Evolutionary conservation across 306 rosid species (phyloP), one percentile per base, ranked within the genome.

Genomic region (Potentilla sterilis): DNA sequence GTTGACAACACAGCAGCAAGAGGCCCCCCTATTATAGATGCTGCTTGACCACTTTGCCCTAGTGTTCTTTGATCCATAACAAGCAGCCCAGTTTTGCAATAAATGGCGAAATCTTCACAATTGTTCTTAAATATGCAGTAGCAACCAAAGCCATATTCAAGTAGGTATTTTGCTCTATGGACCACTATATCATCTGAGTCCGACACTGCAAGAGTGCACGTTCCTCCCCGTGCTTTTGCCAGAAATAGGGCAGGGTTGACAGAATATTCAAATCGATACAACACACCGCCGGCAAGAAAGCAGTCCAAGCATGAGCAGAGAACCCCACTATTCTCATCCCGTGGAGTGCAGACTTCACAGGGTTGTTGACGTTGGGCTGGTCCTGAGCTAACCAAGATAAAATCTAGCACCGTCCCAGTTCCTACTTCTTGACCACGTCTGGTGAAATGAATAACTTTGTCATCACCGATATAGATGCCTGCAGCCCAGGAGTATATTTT

Each of bases 341-440:
- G 62, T 21, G 86, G 82, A 13, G 81, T 40, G 74, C 98, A 95
- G 54, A 74, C 77, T 37, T 91, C 76, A 69, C 98, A 95, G 15
- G 66, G 85, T 54, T 52, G 75, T 18, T 12, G 83, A 37, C 87
- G 22, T 72, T 80, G 85, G 64, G 88, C 77, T 1, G 96, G 98
- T 77, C 86, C 93, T 6, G 97, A 95, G 81, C 98, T 95, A 66
- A 84, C 6, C 64, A 95, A 87, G 77, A 95, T 83, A 65, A 77
- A n/a, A 86, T 95, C 98, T 10, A 92, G 81, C 77, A 85, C 83
- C 1, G 98, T 90, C 35, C 98, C 98, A 3, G 97, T 92, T 73
- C 97, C 97, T 11, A 95, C 96, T 92, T 92, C 98, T 85, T 88
- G 98, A 41, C 97, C 98, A 15, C 85, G 88, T 67, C 98, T 87